These are phyloP conservation scores for Alternaria sp. DNA, from an alignment of 2,329 filamentous ascomycete species.

Conservation along the genomic window DNA sequence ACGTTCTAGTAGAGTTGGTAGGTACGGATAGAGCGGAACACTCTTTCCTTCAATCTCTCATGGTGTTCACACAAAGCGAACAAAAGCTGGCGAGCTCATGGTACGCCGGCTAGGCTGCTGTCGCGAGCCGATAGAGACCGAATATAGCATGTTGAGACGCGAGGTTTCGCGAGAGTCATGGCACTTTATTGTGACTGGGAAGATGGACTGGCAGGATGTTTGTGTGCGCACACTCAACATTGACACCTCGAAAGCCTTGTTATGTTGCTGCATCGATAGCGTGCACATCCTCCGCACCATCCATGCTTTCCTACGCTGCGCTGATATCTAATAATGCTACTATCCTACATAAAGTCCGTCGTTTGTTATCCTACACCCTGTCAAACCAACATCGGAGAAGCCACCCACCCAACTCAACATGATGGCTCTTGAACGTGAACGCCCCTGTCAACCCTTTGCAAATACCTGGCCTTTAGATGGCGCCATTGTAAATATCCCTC, in stretches of 20 bases:
- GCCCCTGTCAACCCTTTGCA: background rate
- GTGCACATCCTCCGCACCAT: background rate
- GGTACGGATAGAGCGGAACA: no score
- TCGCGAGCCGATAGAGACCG: background rate
- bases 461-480: conserved; percentile 9
- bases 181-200: no score
- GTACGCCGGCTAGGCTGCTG: background rate
- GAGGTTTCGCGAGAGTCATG: no score
- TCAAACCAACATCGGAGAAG: background rate
- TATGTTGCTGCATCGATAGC: background rate
- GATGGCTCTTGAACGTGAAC: background rate
- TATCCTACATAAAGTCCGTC: background rate
- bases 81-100: no score
- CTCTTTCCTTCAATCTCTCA: no score
- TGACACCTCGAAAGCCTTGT: no score
- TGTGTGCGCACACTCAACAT: no score
- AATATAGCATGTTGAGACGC: no score
- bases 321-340: background rate
- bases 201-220: no score
- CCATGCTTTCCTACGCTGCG: background rate
- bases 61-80: no score
- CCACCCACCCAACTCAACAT: background rate
- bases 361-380: background rate
- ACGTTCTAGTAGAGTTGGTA: no score
- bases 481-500: conserved; percentile 75